Evolutionary conservation across 1,284 basidiomycete species (phyloP).

Genomic region (Papiliotrema laurentii): DNA sequence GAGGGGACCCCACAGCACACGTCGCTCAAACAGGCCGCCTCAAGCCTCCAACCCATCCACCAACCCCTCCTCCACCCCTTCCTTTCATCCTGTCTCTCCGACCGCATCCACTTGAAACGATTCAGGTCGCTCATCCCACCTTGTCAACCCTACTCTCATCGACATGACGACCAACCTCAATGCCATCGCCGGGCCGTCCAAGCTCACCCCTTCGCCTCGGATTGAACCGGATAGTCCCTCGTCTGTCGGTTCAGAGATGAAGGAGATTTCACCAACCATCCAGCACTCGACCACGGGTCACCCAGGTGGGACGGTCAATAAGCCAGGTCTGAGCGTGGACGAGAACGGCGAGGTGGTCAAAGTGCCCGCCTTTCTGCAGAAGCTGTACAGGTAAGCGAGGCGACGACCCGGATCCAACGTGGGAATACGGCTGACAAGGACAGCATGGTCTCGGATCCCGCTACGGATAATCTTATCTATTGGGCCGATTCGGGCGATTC

Average conservation of each 20-base stretch:
- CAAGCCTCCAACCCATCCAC: no score
- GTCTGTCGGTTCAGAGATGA: constrained; percentile 4
- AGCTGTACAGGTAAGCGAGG: constrained; percentile 71
- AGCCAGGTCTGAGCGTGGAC: constrained; percentile 38
- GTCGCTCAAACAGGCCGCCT: no score
- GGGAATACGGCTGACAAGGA: constrained; percentile 6
- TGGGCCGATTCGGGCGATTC: constrained; percentile 88
- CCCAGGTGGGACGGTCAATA: constrained; percentile 17
- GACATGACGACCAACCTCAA: constrained; percentile 39
- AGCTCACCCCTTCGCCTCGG: constrained; percentile 16
- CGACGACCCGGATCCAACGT: constrained; percentile 1
- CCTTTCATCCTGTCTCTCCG: neutral
- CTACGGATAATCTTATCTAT: constrained; percentile 75
- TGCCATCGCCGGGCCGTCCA: constrained; percentile 38
- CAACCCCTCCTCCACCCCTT: no score
- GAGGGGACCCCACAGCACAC: no score
- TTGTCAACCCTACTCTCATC: no score
- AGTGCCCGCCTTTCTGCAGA: constrained; percentile 84
- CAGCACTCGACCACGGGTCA: constrained; percentile 10
- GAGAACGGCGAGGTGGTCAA: constrained; percentile 45
- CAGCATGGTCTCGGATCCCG: constrained; percentile 87
- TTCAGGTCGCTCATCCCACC: neutral
- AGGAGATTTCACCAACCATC: constrained; percentile 8
- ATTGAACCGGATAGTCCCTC: neutral
- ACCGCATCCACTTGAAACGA: neutral